Conservation (phyloP, 2,329 filamentous ascomycete species). For the Samsoniella hepiali region DNA sequence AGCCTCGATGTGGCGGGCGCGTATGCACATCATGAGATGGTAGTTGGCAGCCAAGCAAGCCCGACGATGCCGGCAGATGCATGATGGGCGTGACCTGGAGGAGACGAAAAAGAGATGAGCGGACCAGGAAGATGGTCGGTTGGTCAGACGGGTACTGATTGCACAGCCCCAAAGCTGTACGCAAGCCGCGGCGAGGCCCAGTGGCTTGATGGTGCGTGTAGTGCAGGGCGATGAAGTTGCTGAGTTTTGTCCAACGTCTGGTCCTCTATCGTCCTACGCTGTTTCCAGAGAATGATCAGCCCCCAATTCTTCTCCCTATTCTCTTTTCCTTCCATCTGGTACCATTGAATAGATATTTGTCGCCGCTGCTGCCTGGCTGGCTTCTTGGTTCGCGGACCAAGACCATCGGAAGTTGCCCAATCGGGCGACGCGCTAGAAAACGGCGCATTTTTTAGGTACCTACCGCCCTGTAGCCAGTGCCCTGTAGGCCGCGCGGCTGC, state of each 20-base stretch:
- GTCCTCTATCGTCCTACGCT: neutral
- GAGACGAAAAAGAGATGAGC: neutral
- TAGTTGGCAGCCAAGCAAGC: neutral
- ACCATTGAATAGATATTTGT: too few relatives aligned
- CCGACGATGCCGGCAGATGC: neutral
- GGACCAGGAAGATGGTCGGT: neutral
- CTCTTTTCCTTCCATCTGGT: too few relatives aligned
- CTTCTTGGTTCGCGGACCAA: neutral
- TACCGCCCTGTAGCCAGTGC: neutral
- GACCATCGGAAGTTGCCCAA: conserved; percentile 1
- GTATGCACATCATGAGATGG: neutral
- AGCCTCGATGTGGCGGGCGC: neutral
- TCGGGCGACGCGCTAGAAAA: neutral
- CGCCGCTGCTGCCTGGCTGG: neutral
- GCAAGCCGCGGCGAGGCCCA: conserved; percentile 4
- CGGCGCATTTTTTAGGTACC: neutral
- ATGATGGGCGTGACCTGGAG: too few relatives aligned
- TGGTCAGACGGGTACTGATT: neutral
- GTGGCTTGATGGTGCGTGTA: neutral
- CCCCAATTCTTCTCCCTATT: too few relatives aligned
- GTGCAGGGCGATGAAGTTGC: neutral
- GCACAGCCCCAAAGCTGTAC: conserved; percentile 12
- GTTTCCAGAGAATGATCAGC: too few relatives aligned
- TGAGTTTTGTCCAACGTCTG: neutral
- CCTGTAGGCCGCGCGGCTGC: neutral